These are phyloP conservation scores for Vigna trinervia DNA, from an alignment of 306 rosid species.

Conservation along the genomic window DNA sequence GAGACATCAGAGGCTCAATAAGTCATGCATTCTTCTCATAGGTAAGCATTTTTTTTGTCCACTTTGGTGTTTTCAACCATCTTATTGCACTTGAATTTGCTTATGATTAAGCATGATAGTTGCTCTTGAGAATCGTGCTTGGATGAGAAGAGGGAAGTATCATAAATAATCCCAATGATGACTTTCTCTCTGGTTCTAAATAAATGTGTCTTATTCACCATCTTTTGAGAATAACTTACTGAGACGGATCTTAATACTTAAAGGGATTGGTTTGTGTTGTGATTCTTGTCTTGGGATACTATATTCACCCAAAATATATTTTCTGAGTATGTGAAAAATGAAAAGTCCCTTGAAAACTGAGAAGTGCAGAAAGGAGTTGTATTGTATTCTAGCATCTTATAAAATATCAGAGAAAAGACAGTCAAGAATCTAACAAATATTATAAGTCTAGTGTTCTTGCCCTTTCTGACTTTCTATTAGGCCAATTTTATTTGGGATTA, in stretches of 20 bases:
- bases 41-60: slow-evolving; percentile 50
- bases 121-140: slow-evolving; percentile 8
- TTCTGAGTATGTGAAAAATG: neutral
- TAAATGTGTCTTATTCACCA: neutral
- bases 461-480: neutral
- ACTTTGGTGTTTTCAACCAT: slow-evolving; percentile 16
- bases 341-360: neutral
- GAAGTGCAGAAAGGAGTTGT: neutral
- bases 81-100: neutral
- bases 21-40: slow-evolving; percentile 85
- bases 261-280: neutral
- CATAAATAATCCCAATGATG: neutral
- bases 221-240: neutral
- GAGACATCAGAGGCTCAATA: slow-evolving; percentile 53
- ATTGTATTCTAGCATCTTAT: slow-evolving; percentile 13
- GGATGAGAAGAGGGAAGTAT: slow-evolving; percentile 19
- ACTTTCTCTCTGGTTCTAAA: slow-evolving; percentile 6
- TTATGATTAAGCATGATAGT: neutral
- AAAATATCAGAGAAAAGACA: neutral
- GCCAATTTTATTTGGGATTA: slow-evolving; percentile 2
- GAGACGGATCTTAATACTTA: neutral
- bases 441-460: neutral
- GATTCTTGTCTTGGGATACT: neutral
- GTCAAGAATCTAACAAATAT: slow-evolving; percentile 29
- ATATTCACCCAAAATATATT: neutral